A percentile compares a stretch with the other conserved stretches of the same genome.
phyloP scores from a whole-genome alignment of 345 rosid species.

The Pelargonium nanum region DNA sequence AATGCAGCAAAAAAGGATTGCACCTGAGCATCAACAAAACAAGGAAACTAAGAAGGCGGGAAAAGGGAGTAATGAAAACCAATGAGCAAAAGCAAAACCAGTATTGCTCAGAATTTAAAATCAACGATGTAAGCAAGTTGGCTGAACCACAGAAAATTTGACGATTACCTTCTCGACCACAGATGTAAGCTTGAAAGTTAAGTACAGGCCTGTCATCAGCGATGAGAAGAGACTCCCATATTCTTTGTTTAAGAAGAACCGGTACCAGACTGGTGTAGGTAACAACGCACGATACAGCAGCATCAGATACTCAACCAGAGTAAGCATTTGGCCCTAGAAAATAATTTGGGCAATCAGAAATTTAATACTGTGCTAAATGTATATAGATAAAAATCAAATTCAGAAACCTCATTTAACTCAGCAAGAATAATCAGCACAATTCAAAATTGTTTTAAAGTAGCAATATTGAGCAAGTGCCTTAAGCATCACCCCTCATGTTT shows the following conservation, averaged over 20 bases:
- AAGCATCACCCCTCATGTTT: background rate
- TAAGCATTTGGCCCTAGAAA: constrained; percentile 67
- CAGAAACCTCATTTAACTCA: background rate
- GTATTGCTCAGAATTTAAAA: background rate
- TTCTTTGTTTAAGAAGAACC: constrained; percentile 78
- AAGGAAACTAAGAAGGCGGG: constrained; percentile 1
- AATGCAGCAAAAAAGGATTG: constrained; percentile 79
- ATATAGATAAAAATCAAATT: background rate
- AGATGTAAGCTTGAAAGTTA: constrained; percentile 75
- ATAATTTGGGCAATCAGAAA: background rate
- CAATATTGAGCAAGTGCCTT: background rate
- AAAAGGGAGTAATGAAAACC: background rate
- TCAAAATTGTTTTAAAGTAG: too few species aligned
- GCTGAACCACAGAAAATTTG: background rate
- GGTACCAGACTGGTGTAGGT: constrained; percentile 86
- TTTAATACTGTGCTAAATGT: background rate
- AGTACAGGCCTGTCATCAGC: constrained; percentile 64
- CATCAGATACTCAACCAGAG: constrained; percentile 61
- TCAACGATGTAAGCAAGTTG: background rate
- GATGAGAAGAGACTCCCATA: constrained; percentile 84
- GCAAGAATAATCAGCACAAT: background rate
- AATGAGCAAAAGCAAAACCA: background rate
- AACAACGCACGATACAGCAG: constrained; percentile 66
- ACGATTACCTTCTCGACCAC: constrained; percentile 60
- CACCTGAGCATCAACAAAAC: constrained; percentile 42